phyloP scores from a whole-genome alignment of 2,329 filamentous ascomycete genomes.

The Talaromyces sp. region DNA sequence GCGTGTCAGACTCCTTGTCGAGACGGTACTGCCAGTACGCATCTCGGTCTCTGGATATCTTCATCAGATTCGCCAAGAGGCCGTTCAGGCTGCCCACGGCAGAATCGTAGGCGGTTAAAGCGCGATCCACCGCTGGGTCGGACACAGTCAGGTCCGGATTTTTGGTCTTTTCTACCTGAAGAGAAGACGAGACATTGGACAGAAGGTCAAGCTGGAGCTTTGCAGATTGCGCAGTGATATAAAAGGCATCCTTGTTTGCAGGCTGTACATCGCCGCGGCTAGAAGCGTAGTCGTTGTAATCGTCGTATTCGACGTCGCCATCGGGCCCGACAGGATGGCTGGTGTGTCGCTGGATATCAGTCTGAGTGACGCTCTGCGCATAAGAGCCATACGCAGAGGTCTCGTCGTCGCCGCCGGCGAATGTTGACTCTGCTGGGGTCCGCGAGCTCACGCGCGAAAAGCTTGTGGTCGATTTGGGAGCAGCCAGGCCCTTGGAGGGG shows the following conservation, averaged over 20 bases:
- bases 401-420: slow-evolving; percentile 48
- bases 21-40: slow-evolving; percentile 95
- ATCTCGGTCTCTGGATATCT: slow-evolving; percentile 90
- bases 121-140: slow-evolving; percentile 71
- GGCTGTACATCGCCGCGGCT: slow-evolving; percentile 64
- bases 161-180: slow-evolving; percentile 65
- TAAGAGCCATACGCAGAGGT: slow-evolving; percentile 50
- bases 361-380: slow-evolving; percentile 50
- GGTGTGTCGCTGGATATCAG: slow-evolving; percentile 45
- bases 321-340: slow-evolving; percentile 49
- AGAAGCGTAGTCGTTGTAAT: slow-evolving; percentile 76
- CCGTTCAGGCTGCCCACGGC: slow-evolving; percentile 83
- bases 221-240: slow-evolving; percentile 93
- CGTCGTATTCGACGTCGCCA: slow-evolving; percentile 65
- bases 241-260: slow-evolving; percentile 86
- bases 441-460: slow-evolving; percentile 47
- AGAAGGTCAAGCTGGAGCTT: slow-evolving; percentile 89
- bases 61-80: slow-evolving; percentile 78
- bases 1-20: slow-evolving; percentile 84
- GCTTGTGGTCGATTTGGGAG: slow-evolving; percentile 32
- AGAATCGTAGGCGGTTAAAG: slow-evolving; percentile 78
- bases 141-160: slow-evolving; percentile 70
- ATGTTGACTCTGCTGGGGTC: slow-evolving; percentile 43
- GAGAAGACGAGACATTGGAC: slow-evolving; percentile 75
- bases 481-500: slow-evolving; percentile 14